These are phyloP conservation scores for Chaetomium fimeti DNA, from an alignment of 495 filamentous ascomycete species.

Conservation along the genomic window DNA sequence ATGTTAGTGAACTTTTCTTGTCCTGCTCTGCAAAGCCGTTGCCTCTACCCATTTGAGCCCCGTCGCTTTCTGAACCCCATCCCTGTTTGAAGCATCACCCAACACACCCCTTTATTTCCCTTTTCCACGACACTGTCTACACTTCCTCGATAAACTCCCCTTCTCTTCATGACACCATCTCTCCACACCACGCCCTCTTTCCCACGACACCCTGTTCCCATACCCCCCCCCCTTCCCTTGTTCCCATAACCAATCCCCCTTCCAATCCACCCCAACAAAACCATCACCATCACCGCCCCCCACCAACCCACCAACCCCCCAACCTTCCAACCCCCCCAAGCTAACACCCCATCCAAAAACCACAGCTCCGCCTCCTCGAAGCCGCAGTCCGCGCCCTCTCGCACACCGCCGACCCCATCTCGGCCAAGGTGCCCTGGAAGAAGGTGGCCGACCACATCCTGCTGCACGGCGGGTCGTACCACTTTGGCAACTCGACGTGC, in stretches of 20 bases:
- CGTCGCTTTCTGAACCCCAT: no score
- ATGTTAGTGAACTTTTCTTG: conserved; percentile 62
- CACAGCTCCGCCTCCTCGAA: conserved; percentile 51
- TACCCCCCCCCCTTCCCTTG: no score
- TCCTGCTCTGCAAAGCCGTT: no score
- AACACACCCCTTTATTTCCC: no score
- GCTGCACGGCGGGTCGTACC: conserved; percentile 70
- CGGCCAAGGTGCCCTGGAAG: conserved; percentile 75
- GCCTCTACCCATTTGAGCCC: no score
- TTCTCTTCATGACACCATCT: no score
- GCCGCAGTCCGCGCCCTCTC: conserved; percentile 47
- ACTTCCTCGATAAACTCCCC: no score
- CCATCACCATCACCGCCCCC: no score
- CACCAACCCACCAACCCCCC: background rate
- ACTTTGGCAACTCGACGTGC: conserved; percentile 82
- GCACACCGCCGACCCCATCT: conserved; percentile 19
- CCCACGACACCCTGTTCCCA: no score
- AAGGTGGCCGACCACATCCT: conserved; percentile 71
- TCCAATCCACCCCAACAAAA: background rate
- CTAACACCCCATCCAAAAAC: background rate
- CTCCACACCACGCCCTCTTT: no score
- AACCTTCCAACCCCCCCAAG: background rate
- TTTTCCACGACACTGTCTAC: no score
- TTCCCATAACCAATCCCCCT: background rate
- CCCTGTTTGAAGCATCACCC: no score